Evolutionary conservation across 2,329 filamentous ascomycete species (phyloP).

Genomic region (Chaetomium olivaceum): DNA sequence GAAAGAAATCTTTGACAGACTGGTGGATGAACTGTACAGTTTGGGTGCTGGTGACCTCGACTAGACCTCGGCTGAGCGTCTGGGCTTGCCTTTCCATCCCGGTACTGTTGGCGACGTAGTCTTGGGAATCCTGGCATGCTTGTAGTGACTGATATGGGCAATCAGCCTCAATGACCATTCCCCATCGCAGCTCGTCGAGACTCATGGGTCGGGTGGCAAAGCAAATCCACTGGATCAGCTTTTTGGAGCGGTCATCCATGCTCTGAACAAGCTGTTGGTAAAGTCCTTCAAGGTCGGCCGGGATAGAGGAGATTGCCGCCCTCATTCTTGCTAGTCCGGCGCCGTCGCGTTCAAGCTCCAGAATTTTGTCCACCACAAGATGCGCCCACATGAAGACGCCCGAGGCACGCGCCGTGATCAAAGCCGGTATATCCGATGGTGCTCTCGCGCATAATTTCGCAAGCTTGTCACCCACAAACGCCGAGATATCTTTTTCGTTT

Average conservation of each 20-base stretch:
- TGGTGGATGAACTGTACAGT: constrained; percentile 41
- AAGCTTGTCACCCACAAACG: constrained; percentile 35
- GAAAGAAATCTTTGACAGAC: constrained; percentile 40
- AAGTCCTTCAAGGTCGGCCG: constrained; percentile 32
- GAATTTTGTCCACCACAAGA: constrained; percentile 34
- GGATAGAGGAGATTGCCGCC: constrained; percentile 28
- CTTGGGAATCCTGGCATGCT: constrained; percentile 24
- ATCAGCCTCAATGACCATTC: constrained; percentile 34
- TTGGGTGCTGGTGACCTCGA: constrained; percentile 26
- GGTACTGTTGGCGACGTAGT: constrained; percentile 26
- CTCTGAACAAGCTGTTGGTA: constrained; percentile 32
- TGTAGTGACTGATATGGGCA: constrained; percentile 28
- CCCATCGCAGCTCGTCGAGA: constrained; percentile 38
- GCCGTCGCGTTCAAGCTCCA: constrained; percentile 26
- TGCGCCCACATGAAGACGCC: constrained; percentile 43
- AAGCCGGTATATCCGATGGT: constrained; percentile 13
- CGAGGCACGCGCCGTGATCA: constrained; percentile 28
- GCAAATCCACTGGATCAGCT: constrained; percentile 40
- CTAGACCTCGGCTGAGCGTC: constrained; percentile 37
- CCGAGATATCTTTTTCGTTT: constrained; percentile 37
- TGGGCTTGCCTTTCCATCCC: constrained; percentile 29
- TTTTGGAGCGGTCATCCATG: constrained; percentile 31
- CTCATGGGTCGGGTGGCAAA: constrained; percentile 35
- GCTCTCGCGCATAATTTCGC: neutral
- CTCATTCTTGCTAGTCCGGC: constrained; percentile 27